Base-by-base conservation (phyloP, 176 grass and related monocot species). In the Aegilops umbellulata region DNA sequence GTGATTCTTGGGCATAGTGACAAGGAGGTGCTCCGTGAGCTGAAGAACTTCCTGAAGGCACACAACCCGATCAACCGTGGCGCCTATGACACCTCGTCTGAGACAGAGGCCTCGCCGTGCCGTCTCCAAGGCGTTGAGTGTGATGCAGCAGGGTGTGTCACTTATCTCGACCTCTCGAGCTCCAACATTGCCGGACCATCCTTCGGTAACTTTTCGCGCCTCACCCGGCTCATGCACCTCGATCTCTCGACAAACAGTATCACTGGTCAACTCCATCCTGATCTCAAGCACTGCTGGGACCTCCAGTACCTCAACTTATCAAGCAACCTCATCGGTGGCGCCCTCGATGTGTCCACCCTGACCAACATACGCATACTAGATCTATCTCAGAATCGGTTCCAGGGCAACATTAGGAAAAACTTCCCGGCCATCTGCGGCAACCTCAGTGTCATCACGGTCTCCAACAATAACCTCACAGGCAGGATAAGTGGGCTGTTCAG, bases 201-300 rank as follows among this genome's bases (percentile, higher is more conserved):
- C 65, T 95, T 91, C 66, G 5, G 64, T 36, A 83, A 83, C 25
- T 87, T 95, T 49, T 93, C 89, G 1, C 60, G 49, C 10, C 75
- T 95, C 78, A 72, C 19, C 0, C 25, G 73, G 27, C 91, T 95
- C 30, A 19, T 73, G 0, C 67, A 62, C 34, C 89, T 95, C 1
- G 84, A 95, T 78, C 86, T 95, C 41, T 95, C 94, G 2, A 15
- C 60, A 8, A 95, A 95, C 72, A 80, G 53, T 61, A 93, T 95
- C 36, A 23, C 6, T 0, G 84, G 73, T 2, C 11, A 12, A 1
- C 74, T 95, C 62, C 86, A 78, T 0, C 35, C 20, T 25, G 92
- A 93, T 44, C 82, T 93, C 38, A 80, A 65, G 49, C 14, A 26
- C n/a, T 93, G 92, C 84, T 64, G 44, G 41, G n/a, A 22, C 12